phyloP scores from a whole-genome alignment of 352 stramenopile species.

The Phytophthora boehmeriae region DNA sequence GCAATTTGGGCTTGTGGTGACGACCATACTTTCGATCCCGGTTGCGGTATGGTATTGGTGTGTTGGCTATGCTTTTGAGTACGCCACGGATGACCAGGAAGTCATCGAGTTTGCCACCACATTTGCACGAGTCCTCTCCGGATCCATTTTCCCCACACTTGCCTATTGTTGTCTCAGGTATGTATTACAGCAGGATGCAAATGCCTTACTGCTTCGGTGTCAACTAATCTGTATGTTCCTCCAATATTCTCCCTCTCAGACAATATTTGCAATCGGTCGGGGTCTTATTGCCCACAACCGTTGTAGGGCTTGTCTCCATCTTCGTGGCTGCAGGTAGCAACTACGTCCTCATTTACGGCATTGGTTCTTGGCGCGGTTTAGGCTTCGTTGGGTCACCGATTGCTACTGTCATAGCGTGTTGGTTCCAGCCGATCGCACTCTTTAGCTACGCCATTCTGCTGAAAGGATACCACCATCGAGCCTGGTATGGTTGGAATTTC shows the following conservation, averaged over 20 bases:
- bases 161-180: slow-evolving; percentile 71
- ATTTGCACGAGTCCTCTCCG: slow-evolving; percentile 68
- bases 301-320: slow-evolving; percentile 70
- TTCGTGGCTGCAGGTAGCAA: slow-evolving; percentile 61
- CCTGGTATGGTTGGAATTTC: slow-evolving; percentile 67
- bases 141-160: slow-evolving; percentile 63
- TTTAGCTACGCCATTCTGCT: slow-evolving; percentile 66
- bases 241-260: slow-evolving; percentile 16
- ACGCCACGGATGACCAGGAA: slow-evolving; percentile 62
- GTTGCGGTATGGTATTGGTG: slow-evolving; percentile 80
- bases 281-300: slow-evolving; percentile 66
- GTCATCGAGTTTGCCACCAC: slow-evolving; percentile 59
- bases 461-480: slow-evolving; percentile 56
- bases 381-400: slow-evolving; percentile 84
- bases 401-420: slow-evolving; percentile 76
- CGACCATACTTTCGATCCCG: slow-evolving; percentile 56
- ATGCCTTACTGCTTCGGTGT: background rate
- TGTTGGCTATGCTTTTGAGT: slow-evolving; percentile 60
- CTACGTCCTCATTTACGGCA: slow-evolving; percentile 77
- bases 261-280: slow-evolving; percentile 79
- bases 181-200: background rate
- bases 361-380: slow-evolving; percentile 53
- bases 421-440: slow-evolving; percentile 74
- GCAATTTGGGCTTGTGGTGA: slow-evolving; percentile 68
- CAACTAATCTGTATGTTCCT: slow-evolving; percentile 6